Evolutionary conservation across 2,329 filamentous ascomycete genomes (phyloP).

Genomic region (Graphiopsis chlorocephala): DNA sequence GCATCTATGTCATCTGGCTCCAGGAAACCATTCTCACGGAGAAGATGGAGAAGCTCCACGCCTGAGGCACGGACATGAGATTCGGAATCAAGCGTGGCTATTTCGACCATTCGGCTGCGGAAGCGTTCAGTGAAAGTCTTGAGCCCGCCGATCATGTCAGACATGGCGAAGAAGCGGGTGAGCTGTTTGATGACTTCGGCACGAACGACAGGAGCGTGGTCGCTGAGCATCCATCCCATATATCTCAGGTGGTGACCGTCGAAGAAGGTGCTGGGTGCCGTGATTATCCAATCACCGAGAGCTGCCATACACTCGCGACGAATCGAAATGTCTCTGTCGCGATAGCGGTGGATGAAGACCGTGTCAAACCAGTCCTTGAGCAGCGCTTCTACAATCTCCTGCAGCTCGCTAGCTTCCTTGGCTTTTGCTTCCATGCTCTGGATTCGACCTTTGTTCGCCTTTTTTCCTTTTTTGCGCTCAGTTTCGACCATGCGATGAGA

Average conservation of each 20-base stretch:
- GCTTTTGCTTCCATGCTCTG: constrained; percentile 70
- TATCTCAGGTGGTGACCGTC: constrained; percentile 89
- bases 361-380: constrained; percentile 87
- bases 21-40: constrained; percentile 80
- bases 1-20: constrained; percentile 89
- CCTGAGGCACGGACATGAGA: constrained; percentile 73
- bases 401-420: constrained; percentile 65
- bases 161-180: constrained; percentile 72
- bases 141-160: constrained; percentile 71
- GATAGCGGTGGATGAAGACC: constrained; percentile 92
- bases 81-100: constrained; percentile 84
- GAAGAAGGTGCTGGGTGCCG: constrained; percentile 82
- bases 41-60: constrained; percentile 75
- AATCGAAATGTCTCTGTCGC: constrained; percentile 87
- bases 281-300: constrained; percentile 83
- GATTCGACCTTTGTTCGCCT: constrained; percentile 74
- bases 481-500: constrained; percentile 75
- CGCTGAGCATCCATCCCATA: constrained; percentile 91
- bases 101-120: constrained; percentile 81
- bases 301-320: constrained; percentile 84
- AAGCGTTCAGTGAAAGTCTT: constrained; percentile 94
- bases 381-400: constrained; percentile 66
- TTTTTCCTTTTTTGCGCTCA: constrained; percentile 69
- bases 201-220: constrained; percentile 69
- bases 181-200: constrained; percentile 86